Evolutionary conservation across 805 yeast genomes (phyloP).

Genomic region (Maudiozyma barnettii): DNA sequence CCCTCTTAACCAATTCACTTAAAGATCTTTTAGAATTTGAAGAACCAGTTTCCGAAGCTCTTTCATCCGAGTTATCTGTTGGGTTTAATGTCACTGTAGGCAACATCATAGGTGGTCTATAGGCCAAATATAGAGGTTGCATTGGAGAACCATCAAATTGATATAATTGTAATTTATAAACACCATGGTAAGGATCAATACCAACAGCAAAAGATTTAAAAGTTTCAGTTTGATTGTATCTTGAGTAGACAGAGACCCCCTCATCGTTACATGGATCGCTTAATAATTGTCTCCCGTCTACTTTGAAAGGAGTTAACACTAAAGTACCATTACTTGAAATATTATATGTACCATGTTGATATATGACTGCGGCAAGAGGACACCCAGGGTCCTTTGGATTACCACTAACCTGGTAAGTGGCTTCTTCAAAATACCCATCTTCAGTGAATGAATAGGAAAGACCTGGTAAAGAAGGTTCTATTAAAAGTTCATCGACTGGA

Average conservation of each 20-base stretch:
- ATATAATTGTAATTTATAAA: constrained; percentile 62
- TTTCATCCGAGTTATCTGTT: constrained; percentile 34
- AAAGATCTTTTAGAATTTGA: constrained; percentile 30
- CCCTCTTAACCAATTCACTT: constrained; percentile 48
- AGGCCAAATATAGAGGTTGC: constrained; percentile 87
- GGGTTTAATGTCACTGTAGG: constrained; percentile 92
- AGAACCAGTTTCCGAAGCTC: constrained; percentile 16
- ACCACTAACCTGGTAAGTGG: constrained; percentile 68
- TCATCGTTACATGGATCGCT: constrained; percentile 75
- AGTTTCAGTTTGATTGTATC: constrained; percentile 61
- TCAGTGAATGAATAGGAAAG: constrained; percentile 84
- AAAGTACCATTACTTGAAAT: constrained; percentile 57
- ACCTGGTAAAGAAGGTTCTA: constrained; percentile 95
- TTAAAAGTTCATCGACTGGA: constrained; percentile 87
- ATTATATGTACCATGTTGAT: constrained; percentile 81
- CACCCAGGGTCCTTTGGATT: constrained; percentile 70
- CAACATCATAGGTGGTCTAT: constrained; percentile 91
- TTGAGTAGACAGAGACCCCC: constrained; percentile 52
- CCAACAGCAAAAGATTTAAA: constrained; percentile 49
- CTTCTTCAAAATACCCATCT: constrained; percentile 89
- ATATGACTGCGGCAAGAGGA: constrained; percentile 71
- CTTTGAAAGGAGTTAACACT: constrained; percentile 59
- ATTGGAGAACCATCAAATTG: constrained; percentile 69
- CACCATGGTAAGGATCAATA: constrained; percentile 76
- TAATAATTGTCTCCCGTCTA: constrained; percentile 87